Evolutionary conservation across 768 basidiomycete species (phyloP).

Genomic region (Suillus alpinus): DNA sequence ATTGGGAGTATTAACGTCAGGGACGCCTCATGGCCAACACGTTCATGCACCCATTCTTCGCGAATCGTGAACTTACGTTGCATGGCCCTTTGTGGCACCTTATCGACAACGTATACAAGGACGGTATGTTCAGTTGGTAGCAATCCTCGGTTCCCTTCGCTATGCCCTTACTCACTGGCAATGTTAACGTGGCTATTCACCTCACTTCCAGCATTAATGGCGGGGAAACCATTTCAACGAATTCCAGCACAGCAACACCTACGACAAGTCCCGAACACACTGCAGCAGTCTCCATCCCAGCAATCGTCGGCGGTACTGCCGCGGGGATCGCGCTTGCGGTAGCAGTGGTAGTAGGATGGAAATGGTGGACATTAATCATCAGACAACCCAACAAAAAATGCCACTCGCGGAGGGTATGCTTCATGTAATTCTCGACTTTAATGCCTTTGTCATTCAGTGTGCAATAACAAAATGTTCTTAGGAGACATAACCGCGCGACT

Average conservation of each 20-base stretch:
- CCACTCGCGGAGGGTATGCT: neutral
- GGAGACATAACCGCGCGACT: neutral
- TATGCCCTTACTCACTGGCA: neutral
- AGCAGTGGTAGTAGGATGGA: constrained; percentile 41
- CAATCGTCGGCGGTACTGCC: constrained; percentile 48
- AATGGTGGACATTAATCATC: constrained; percentile 37
- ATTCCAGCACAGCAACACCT: neutral
- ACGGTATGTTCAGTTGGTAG: neutral
- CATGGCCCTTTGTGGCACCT: neutral
- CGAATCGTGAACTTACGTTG: neutral
- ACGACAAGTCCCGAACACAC: neutral
- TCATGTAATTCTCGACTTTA: neutral
- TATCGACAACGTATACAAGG: neutral
- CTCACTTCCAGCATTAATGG: neutral
- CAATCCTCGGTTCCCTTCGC: neutral
- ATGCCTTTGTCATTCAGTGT: neutral
- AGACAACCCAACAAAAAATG: neutral
- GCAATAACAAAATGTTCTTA: constrained; percentile 1
- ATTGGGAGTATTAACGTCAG: neutral
- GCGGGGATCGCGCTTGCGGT: constrained; percentile 49
- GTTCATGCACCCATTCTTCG: neutral
- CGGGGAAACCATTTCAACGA: neutral
- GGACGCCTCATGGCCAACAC: neutral
- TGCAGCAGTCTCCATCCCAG: constrained; percentile 39
- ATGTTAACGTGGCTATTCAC: neutral